Percentiles rank a stretch among this genome's conserved stretches.
Evolutionary conservation across 2,329 filamentous ascomycete species (phyloP).

Genomic region (Geosmithia putterillii): DNA sequence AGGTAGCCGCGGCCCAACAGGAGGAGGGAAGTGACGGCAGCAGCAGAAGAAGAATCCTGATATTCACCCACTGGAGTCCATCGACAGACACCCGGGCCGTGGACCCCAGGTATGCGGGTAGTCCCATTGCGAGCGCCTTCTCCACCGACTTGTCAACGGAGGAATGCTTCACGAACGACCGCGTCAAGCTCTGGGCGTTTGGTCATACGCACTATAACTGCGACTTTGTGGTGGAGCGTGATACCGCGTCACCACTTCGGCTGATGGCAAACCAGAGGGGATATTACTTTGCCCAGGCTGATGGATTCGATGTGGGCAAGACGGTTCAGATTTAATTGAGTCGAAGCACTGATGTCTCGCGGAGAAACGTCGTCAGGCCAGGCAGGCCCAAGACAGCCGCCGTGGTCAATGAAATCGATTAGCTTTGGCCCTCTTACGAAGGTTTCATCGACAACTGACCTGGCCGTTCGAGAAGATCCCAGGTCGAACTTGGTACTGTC

Average conservation of each 20-base stretch:
- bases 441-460: too few relatives aligned
- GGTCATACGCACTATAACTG: conserved; percentile 37
- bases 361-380: too few relatives aligned
- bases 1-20: conserved; percentile 15
- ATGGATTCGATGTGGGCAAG: not conserved
- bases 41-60: conserved; percentile 13
- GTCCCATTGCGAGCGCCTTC: conserved; percentile 19
- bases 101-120: conserved; percentile 19
- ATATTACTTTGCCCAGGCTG: conserved; percentile 23
- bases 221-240: conserved; percentile 17
- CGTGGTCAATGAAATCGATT: too few relatives aligned
- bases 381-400: too few relatives aligned
- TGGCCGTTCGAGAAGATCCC: too few relatives aligned
- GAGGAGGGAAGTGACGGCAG: too few relatives aligned
- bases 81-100: conserved; percentile 16
- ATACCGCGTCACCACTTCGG: conserved; percentile 12
- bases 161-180: conserved; percentile 17
- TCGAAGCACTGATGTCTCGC: too few relatives aligned
- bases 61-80: conserved; percentile 31
- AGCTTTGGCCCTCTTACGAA: too few relatives aligned
- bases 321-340: not conserved
- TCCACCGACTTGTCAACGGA: conserved; percentile 23
- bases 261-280: conserved; percentile 26
- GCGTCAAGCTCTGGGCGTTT: conserved; percentile 32
- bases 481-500: too few relatives aligned